phyloP scores from a whole-genome alignment of 805 yeast species.

The Metschnikowia cubensis region DNA sequence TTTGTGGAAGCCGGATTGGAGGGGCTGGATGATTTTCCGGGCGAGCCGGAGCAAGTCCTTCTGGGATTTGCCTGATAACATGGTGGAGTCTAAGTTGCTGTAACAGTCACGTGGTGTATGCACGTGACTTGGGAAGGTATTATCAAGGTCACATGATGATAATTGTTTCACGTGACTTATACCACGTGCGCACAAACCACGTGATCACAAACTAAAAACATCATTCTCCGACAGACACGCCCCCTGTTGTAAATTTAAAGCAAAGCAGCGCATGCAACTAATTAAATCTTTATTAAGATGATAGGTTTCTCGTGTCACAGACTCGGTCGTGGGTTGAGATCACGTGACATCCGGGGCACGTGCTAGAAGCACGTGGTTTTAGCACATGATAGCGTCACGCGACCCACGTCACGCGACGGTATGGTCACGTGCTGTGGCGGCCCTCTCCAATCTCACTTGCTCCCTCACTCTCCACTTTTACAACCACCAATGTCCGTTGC shows the following conservation, averaged over 20 bases:
- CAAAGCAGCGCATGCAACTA: too few species aligned
- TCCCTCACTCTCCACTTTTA: too few species aligned
- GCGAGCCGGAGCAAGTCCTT: conserved; percentile 49
- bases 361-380: not conserved
- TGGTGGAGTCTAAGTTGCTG: conserved; percentile 2
- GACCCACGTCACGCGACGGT: too few species aligned
- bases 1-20: conserved; percentile 67
- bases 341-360: not conserved
- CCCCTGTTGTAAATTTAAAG: too few species aligned
- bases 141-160: not conserved
- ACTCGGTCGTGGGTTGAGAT: not conserved
- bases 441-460: too few species aligned
- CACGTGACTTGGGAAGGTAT: not conserved
- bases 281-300: too few species aligned
- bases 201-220: not conserved
- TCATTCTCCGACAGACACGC: too few species aligned
- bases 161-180: too few species aligned
- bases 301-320: too few species aligned
- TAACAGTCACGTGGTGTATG: not conserved
- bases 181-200: too few species aligned
- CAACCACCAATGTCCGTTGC: conserved; percentile 20
- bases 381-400: too few species aligned
- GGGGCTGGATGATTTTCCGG: conserved; percentile 67
- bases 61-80: conserved; percentile 24
- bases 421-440: too few species aligned